phyloP scores from a whole-genome alignment of 1,284 basidiomycete genomes.

The Boletus semigastroideus region DNA sequence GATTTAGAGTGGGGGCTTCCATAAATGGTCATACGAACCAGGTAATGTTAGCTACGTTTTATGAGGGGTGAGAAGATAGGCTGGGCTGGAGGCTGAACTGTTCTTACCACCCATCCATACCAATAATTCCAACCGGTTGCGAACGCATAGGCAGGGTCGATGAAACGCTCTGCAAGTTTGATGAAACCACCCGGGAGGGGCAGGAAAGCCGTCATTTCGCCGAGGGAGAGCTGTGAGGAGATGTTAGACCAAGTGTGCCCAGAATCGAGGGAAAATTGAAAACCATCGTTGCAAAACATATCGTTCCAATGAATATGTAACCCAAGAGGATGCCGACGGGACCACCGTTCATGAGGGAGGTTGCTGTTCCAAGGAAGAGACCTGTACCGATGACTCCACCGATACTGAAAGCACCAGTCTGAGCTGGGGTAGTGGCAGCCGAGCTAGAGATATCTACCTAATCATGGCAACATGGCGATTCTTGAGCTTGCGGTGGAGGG shows the following conservation, averaged over 20 bases:
- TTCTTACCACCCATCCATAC: conserved; percentile 57
- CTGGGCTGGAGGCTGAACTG: conserved; percentile 10
- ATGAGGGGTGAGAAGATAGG: background rate
- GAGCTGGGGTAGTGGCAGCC: background rate
- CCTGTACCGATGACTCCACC: conserved; percentile 53
- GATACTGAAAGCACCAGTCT: conserved; percentile 17
- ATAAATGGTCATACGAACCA: conserved; percentile 13
- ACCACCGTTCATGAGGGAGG: conserved; percentile 31
- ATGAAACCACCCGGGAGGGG: conserved; percentile 62
- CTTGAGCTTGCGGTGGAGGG: conserved; percentile 30
- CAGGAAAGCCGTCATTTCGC: conserved; percentile 37
- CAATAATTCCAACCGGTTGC: conserved; percentile 71
- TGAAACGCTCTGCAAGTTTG: conserved; percentile 65
- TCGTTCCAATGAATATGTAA: conserved; percentile 35
- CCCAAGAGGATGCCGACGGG: conserved; percentile 36
- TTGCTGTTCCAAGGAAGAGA: conserved; percentile 41
- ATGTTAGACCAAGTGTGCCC: background rate
- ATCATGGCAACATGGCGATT: conserved; percentile 39
- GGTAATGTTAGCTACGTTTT: conserved; percentile 26
- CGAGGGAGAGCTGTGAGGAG: conserved; percentile 32
- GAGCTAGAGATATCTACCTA: conserved; percentile 17
- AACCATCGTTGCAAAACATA: conserved; percentile 35
- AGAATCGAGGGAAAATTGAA: background rate
- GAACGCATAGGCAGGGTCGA: conserved; percentile 67
- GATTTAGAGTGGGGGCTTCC: conserved; percentile 2